Conservation (phyloP, 78 protist genomes). For the Dictyostelium firmibasis region DNA sequence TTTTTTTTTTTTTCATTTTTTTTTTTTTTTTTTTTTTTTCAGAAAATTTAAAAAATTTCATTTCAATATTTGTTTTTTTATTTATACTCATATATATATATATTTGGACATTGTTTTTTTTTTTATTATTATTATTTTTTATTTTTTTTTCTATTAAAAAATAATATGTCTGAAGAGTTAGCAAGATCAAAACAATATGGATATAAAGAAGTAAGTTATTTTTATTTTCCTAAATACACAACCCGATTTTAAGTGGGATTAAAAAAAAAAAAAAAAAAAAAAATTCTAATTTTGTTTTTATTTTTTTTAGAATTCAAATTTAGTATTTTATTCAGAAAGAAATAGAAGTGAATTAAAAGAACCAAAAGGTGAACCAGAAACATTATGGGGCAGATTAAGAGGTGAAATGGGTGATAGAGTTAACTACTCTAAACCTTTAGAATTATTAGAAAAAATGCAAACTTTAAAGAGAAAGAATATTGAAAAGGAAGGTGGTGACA, state of each 20-base stretch:
- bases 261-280: too few relatives aligned
- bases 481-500: neutral
- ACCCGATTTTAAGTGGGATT: too few relatives aligned
- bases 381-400: constrained; percentile 71
- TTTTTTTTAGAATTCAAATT: constrained; percentile 60
- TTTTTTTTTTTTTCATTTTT: constrained; percentile 29
- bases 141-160: neutral
- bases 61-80: neutral
- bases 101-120: neutral
- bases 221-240: neutral
- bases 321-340: constrained; percentile 74
- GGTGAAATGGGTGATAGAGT: constrained; percentile 85
- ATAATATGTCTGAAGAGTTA: constrained; percentile 55
- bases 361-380: constrained; percentile 90
- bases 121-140: neutral
- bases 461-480: constrained; percentile 41
- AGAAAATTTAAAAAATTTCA: neutral
- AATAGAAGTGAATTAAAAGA: constrained; percentile 60
- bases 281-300: neutral
- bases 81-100: neutral
- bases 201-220: constrained; percentile 69
- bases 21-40: neutral
- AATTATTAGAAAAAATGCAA: constrained; percentile 2
- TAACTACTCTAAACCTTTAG: constrained; percentile 22
- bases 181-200: constrained; percentile 77